Base-by-base conservation (phyloP, 2,329 filamentous ascomycete genomes). In the Cercospora beticola region DNA sequence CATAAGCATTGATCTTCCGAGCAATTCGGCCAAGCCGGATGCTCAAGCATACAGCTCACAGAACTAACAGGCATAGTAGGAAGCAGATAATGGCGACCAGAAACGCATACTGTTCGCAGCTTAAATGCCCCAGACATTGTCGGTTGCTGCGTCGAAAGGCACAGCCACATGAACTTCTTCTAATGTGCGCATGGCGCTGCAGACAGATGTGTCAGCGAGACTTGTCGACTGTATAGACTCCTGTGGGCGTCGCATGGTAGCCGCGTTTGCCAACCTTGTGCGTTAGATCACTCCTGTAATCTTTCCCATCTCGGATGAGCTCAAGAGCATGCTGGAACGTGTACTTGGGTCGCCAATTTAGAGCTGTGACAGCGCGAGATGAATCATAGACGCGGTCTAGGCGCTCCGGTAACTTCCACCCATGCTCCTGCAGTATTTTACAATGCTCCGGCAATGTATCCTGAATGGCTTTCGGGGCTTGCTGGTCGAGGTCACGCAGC, bases 301-400 rank as follows among this genome's bases (percentile, higher is more conserved):
- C 69, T 31, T 65, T 52, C 5, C 67, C 64, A 43, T 63, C 57
- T 12, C 46, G 64, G 4, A 71, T 46, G 5, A 60, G 33, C 30
- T 69, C 71, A 21, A 70, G 36, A 14, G 70, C 71, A 57, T 65
- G 57, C 26, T 66, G 57, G 54, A 72, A 72, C 12, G 71, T 72
- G 23, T 69, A 72, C 6, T 52, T 46, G 8, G 70, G 70, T 18
- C 54, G 56, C 70, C 70, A 72, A 4, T 60, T 56, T n/a, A 72
- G 36, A 18, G 69, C 64, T 12, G 54, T 33, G 9, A 72, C 30
- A 14, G 71, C 69, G 36, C 66, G 69, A 21, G 65, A 64, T 4
- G 69, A 68, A 30, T 71, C 69, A 30, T 72, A 72, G 5, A 72
- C 69, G 18, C 69, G 69, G 31, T 72, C 71, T 49, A 71, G 36